phyloP scores from a whole-genome alignment of 371 early-diverging fungal genomes.

The Cladochytrium tenue region DNA sequence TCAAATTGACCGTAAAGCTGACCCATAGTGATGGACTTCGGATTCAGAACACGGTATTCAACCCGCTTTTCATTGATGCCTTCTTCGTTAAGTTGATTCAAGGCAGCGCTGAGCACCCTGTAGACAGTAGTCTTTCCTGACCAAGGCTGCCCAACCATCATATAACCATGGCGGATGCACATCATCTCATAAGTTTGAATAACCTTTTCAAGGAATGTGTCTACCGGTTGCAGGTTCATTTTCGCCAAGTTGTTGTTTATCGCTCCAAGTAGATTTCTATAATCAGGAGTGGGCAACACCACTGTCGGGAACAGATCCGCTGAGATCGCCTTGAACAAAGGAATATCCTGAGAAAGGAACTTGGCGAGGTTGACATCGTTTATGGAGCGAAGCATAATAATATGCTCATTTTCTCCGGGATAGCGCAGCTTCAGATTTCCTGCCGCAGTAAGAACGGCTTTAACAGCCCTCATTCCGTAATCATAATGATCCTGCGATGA shows the following conservation, averaged over 20 bases:
- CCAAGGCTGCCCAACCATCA: constrained; percentile 60
- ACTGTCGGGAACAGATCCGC: constrained; percentile 59
- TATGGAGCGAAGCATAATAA: constrained; percentile 58
- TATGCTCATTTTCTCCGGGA: constrained; percentile 58
- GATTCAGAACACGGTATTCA: constrained; percentile 51
- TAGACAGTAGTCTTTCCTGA: constrained; percentile 58
- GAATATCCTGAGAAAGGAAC: constrained; percentile 56
- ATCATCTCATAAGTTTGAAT: constrained; percentile 63
- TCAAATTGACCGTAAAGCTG: constrained; percentile 63
- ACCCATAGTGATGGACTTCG: constrained; percentile 64
- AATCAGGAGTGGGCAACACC: constrained; percentile 55
- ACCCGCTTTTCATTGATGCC: constrained; percentile 48
- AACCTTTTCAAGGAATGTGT: constrained; percentile 52
- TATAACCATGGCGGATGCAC: constrained; percentile 62
- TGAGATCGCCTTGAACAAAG: constrained; percentile 56
- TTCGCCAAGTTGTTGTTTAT: constrained; percentile 44
- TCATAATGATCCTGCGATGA: constrained; percentile 61
- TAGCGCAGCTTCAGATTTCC: constrained; percentile 58
- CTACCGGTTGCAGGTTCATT: constrained; percentile 53
- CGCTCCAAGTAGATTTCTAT: constrained; percentile 42
- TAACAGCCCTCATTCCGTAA: constrained; percentile 66
- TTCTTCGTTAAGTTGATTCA: constrained; percentile 43
- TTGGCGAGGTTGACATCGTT: constrained; percentile 59
- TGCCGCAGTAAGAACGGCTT: constrained; percentile 58
- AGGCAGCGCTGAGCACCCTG: constrained; percentile 44